These are phyloP conservation scores for Colletotrichum sp. DNA, from an alignment of 2,329 filamentous ascomycete genomes.

Conservation along the genomic window DNA sequence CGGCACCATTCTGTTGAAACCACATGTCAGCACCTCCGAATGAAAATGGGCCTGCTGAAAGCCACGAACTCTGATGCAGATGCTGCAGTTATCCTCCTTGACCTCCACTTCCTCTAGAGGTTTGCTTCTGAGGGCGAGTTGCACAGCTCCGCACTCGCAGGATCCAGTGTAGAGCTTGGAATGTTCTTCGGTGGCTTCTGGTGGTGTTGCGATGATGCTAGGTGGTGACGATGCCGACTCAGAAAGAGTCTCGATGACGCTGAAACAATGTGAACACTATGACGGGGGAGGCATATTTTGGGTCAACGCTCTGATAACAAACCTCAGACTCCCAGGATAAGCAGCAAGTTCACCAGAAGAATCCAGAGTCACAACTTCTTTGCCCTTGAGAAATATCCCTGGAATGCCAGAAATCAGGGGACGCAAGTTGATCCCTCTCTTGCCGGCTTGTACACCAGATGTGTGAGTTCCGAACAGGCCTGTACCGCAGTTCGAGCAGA, in stretches of 20 bases:
- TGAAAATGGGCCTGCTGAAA: background rate
- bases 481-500: conserved; percentile 31
- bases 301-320: fast-evolving
- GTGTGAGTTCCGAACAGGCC: conserved; percentile 28
- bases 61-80: conserved; percentile 30
- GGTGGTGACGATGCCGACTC: no score
- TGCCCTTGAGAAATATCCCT: background rate
- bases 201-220: background rate
- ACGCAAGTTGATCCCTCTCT: conserved; percentile 27
- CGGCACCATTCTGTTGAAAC: conserved; percentile 26
- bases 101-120: conserved; percentile 44
- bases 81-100: conserved; percentile 43
- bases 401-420: background rate
- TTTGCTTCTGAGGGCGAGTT: conserved; percentile 20
- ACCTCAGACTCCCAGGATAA: background rate
- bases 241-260: background rate
- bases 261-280: background rate
- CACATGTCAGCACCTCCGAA: background rate
- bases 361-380: background rate
- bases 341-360: fast-evolving
- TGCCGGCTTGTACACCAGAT: conserved; percentile 24
- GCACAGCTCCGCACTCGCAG: conserved; percentile 31
- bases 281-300: fast-evolving
- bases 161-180: conserved; percentile 22
- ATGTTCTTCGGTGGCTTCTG: background rate